A percentile compares a stretch with the other conserved stretches of the same genome.
Evolutionary conservation across 495 filamentous ascomycete species (phyloP).

Genomic region (Staphylotrichum tortipilum): DNA sequence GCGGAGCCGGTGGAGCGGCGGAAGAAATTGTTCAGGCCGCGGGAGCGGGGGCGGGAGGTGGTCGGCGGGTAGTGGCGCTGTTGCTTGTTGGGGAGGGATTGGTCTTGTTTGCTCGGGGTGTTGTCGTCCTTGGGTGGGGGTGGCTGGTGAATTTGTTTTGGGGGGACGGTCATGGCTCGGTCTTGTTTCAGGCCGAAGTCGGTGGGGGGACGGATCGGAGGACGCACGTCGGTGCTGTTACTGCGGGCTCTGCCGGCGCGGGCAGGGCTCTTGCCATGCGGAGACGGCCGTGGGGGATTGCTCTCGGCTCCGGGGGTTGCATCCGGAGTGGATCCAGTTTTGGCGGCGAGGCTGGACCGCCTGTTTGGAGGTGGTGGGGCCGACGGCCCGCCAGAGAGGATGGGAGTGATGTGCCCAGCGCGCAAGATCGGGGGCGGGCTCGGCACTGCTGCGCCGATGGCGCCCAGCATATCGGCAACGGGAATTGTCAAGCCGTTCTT

Average conservation of each 20-base stretch:
- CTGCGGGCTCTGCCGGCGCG: constrained; percentile 24
- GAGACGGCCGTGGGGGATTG: constrained; percentile 13
- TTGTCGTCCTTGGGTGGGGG: constrained; percentile 8
- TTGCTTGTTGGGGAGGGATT: constrained; percentile 20
- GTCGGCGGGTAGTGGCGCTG: constrained; percentile 41
- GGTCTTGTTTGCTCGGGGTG: constrained; percentile 3
- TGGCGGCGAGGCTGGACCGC: constrained; percentile 36
- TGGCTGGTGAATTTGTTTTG: constrained; percentile 17
- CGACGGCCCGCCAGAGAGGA: constrained; percentile 2
- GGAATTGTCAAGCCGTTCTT: constrained; percentile 11
- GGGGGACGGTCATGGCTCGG: constrained; percentile 25
- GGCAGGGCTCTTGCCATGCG: constrained; percentile 19
- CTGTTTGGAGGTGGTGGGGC: constrained; percentile 34
- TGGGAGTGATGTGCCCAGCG: constrained; percentile 16
- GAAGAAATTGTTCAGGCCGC: constrained; percentile 36
- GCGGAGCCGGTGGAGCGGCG: constrained; percentile 27
- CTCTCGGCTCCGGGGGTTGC: constrained; percentile 4
- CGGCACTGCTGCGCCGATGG: constrained; percentile 27
- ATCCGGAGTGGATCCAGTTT: constrained; percentile 21
- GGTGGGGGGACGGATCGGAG: constrained; percentile 2
- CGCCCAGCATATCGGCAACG: constrained; percentile 32
- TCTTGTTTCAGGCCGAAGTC: constrained; percentile 12
- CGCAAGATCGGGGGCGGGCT: constrained; percentile 21
- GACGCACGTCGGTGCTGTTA: constrained; percentile 29
- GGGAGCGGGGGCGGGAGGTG: constrained; percentile 23